Percentiles rank a stretch among this genome's conserved stretches.
phyloP scores from a whole-genome alignment of 192 early-diverging fungal genomes.

The Podila verticillata region DNA sequence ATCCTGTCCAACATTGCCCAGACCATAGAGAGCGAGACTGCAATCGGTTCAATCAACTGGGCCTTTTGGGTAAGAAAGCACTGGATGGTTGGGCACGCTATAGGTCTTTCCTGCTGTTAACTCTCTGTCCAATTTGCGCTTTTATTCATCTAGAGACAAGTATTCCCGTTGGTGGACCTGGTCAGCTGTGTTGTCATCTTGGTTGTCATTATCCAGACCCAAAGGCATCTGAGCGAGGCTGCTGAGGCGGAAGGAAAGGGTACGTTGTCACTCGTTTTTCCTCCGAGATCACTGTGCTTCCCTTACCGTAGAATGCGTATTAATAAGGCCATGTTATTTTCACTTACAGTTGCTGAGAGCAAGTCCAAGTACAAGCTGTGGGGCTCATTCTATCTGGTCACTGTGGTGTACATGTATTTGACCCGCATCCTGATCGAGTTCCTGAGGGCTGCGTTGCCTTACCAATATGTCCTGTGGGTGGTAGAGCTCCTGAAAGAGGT shows the following conservation, averaged over 20 bases:
- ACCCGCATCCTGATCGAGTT: slow-evolving; percentile 59
- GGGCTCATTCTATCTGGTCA: slow-evolving; percentile 64
- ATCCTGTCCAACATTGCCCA: slow-evolving; percentile 61
- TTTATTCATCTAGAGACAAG: slow-evolving; percentile 15
- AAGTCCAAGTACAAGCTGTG: slow-evolving; percentile 63
- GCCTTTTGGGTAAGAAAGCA: slow-evolving; percentile 60
- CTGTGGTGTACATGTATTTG: slow-evolving; percentile 60
- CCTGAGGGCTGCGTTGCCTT: slow-evolving; percentile 58
- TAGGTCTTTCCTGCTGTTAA: background rate
- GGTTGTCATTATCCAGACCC: slow-evolving; percentile 63
- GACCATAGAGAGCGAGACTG: slow-evolving; percentile 55
- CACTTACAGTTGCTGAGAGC: slow-evolving; percentile 48
- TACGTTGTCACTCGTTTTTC: slow-evolving; percentile 6
- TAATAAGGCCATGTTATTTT: too few species aligned
- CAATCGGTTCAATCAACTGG: slow-evolving; percentile 63
- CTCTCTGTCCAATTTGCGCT: background rate
- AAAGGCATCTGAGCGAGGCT: slow-evolving; percentile 55
- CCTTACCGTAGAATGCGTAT: too few species aligned
- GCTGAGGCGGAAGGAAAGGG: slow-evolving; percentile 63
- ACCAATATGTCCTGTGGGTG: slow-evolving; percentile 60
- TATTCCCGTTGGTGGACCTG: slow-evolving; percentile 59
- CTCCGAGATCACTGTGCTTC: background rate
- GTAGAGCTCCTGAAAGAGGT: slow-evolving; percentile 58
- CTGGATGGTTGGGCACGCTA: background rate
- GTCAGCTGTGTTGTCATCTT: slow-evolving; percentile 57